Evolutionary conservation across 2,329 filamentous ascomycete genomes (phyloP), one percentile per base, ranked within the genome.

Genomic region (Zymoseptoria brevis): DNA sequence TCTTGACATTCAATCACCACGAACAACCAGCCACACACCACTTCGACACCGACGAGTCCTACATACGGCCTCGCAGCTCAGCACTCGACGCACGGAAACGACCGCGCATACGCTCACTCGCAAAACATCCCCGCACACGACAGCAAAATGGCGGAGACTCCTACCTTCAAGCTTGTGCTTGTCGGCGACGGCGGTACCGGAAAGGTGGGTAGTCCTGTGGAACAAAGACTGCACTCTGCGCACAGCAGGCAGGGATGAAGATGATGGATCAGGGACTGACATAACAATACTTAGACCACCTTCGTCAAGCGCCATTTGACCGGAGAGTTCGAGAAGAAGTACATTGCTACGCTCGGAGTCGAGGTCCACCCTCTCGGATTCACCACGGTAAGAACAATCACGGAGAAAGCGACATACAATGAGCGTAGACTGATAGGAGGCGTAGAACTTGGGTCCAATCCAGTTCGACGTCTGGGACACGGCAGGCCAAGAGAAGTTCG

Each of bases 241-340:
- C 19, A 53, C 16, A 22, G 13, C 35, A 45, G 35, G 16, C 35
- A 45, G 35, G 5, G 29, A n/a, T 64, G 60, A 22, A 57, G 59
- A 50, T 45, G 19, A 57, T 57, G 56, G 52, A 63, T 52, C 60
- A 63, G 63, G 62, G 60, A 57, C 63, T 64, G 61, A 60, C 55
- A 53, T 52, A 3, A 55, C 24, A 24, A 21, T 49, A 55, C 21
- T 19, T 75, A 99, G 94, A 99, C 94, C 77, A 99, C 94, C 76
- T 99, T 99, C 80, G 94, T 99, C 84, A 99, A 99, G 88, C 94
- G 94, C 76, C 94, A 99, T 82, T 86, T 97, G 86, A 99, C 94
- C 75, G 94, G 94, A 78, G 94, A 99, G 79, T 99, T 99, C 77
- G 94, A 99, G 83, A 99, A 99, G 89, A 99, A 97, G 84, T 99